These are phyloP conservation scores for Fusarium annulatum DNA, from an alignment of 2,329 filamentous ascomycete genomes.

Conservation along the genomic window DNA sequence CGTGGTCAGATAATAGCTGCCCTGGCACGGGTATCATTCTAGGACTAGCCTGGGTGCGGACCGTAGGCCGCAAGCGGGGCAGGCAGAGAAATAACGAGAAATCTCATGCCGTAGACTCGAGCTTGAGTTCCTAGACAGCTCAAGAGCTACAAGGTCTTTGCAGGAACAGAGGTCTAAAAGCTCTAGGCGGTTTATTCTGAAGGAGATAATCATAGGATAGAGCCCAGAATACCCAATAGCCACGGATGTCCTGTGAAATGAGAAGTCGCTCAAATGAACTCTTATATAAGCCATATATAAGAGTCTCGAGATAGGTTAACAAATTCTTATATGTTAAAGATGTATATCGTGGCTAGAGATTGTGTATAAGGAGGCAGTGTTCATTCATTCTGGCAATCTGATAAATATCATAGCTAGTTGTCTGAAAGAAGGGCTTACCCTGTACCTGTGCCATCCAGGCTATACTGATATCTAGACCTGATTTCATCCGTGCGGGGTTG, in stretches of 20 bases:
- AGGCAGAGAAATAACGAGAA: rapidly evolving
- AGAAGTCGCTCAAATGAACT: too few relatives aligned
- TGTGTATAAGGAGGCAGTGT: not conserved
- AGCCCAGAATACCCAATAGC: too few relatives aligned
- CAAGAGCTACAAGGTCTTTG: not conserved
- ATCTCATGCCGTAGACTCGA: too few relatives aligned
- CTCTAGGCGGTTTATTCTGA: too few relatives aligned
- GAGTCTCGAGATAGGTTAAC: not conserved
- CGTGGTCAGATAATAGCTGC: not conserved
- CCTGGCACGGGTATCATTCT: not conserved
- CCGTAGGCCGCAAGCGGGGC: not conserved
- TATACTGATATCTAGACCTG: not conserved
- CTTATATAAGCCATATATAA: too few relatives aligned
- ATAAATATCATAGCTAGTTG: rapidly evolving
- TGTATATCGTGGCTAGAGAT: too few relatives aligned
- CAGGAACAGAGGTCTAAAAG: too few relatives aligned
- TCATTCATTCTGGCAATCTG: rapidly evolving
- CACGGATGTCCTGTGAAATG: too few relatives aligned
- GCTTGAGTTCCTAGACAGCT: not conserved
- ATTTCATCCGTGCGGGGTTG: not conserved
- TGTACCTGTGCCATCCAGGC: not conserved
- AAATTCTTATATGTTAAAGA: not conserved
- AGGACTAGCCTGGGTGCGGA: not conserved
- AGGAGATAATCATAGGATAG: too few relatives aligned
- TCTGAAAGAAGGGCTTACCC: not conserved